phyloP scores from a whole-genome alignment of 352 stramenopile genomes.

The Phytophthora palmivora region DNA sequence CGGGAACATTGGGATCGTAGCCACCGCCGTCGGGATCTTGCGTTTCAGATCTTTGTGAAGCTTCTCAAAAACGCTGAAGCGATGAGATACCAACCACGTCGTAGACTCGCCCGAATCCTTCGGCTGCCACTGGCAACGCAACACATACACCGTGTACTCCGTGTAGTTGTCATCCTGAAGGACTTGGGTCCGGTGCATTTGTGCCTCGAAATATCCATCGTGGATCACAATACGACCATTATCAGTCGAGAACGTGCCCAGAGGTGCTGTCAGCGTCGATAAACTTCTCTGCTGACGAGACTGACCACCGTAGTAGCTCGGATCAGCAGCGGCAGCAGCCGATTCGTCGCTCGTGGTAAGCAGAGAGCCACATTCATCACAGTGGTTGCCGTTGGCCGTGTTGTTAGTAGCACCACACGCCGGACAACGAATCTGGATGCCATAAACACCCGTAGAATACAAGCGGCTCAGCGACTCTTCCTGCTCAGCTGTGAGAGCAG shows the following conservation, averaged over 20 bases:
- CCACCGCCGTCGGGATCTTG: slow-evolving; percentile 40
- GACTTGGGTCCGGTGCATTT: slow-evolving; percentile 88
- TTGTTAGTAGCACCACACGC: slow-evolving; percentile 89
- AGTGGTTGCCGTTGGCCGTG: slow-evolving; percentile 90
- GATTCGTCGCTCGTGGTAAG: slow-evolving; percentile 81
- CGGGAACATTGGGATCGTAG: slow-evolving; percentile 65
- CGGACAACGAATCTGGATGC: slow-evolving; percentile 88
- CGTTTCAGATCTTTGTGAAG: slow-evolving; percentile 45
- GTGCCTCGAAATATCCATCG: slow-evolving; percentile 84
- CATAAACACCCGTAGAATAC: slow-evolving; percentile 80
- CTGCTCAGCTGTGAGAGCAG: slow-evolving; percentile 78
- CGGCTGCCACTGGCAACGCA: slow-evolving; percentile 85
- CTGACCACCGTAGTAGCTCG: slow-evolving; percentile 62
- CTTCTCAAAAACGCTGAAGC: slow-evolving; percentile 48
- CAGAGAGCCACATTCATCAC: slow-evolving; percentile 84
- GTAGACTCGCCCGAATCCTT: slow-evolving; percentile 50
- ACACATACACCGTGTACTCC: slow-evolving; percentile 90
- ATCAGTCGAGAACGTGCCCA: slow-evolving; percentile 82
- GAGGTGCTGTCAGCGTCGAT: slow-evolving; percentile 71
- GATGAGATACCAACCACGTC: slow-evolving; percentile 43
- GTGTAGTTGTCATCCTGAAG: slow-evolving; percentile 91
- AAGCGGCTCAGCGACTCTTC: slow-evolving; percentile 83
- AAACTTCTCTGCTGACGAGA: slow-evolving; percentile 62
- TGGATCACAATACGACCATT: slow-evolving; percentile 85
- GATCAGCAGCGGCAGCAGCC: slow-evolving; percentile 49